These are phyloP conservation scores for Parathielavia hyrcaniae DNA, from an alignment of 495 filamentous ascomycete genomes.

Conservation along the genomic window DNA sequence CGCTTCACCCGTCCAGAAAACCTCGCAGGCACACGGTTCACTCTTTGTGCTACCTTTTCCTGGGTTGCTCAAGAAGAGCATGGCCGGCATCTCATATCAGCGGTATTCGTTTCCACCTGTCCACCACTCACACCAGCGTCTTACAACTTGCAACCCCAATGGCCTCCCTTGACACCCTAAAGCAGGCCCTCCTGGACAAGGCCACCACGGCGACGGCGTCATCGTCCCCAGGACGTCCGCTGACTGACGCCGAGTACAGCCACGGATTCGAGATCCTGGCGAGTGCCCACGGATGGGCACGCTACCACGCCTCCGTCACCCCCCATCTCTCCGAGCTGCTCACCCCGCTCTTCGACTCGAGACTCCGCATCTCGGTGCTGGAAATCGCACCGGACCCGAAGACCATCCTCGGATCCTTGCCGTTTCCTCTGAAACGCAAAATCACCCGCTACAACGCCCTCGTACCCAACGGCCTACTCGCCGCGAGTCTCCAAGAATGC, in stretches of 20 bases:
- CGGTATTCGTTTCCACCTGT: neutral
- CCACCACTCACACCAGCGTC: neutral
- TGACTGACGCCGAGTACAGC: conserved; percentile 51
- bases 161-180: conserved; percentile 49
- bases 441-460: conserved; percentile 50
- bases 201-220: conserved; percentile 26
- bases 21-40: too few species aligned
- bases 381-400: conserved; percentile 58
- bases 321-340: conserved; percentile 51
- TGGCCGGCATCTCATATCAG: neutral
- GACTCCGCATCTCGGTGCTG: conserved; percentile 46
- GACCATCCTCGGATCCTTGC: conserved; percentile 51
- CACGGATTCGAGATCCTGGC: conserved; percentile 48
- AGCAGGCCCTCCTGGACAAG: conserved; percentile 44
- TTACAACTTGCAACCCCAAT: conserved; percentile 26
- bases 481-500: conserved; percentile 45
- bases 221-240: conserved; percentile 31
- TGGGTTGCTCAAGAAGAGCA: too few species aligned
- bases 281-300: conserved; percentile 39
- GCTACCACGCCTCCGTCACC: conserved; percentile 53
- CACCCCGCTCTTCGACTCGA: conserved; percentile 43
- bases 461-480: conserved; percentile 52
- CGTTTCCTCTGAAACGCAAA: conserved; percentile 40
- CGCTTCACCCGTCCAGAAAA: too few species aligned
- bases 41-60: too few species aligned